These are phyloP conservation scores for Umbelopsis sp. DNA, from an alignment of 192 early-diverging fungal genomes.

Conservation along the genomic window DNA sequence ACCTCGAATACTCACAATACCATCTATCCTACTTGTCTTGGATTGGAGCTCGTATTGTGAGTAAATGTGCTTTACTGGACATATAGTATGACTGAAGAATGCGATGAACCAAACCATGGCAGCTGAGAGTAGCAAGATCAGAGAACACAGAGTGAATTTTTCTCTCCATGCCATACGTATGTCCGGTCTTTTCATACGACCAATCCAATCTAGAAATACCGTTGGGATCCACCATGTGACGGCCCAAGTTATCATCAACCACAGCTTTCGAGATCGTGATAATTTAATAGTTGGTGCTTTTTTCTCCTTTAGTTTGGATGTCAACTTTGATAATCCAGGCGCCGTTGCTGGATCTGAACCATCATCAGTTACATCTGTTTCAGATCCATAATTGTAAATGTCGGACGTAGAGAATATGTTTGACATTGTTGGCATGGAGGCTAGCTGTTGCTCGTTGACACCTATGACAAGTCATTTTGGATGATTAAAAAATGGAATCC, in stretches of 20 bases:
- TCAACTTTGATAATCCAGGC: not conserved
- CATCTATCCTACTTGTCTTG: not conserved
- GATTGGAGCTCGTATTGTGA: slow-evolving; percentile 64
- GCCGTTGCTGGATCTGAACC: not conserved
- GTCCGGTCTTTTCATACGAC: slow-evolving; percentile 75
- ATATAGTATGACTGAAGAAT: slow-evolving; percentile 69
- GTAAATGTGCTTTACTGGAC: slow-evolving; percentile 73
- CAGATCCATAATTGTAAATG: not conserved
- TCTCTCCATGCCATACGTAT: slow-evolving; percentile 96
- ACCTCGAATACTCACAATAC: slow-evolving; percentile 72
- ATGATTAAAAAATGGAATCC: no score
- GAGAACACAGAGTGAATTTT: slow-evolving; percentile 87
- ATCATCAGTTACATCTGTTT: not conserved
- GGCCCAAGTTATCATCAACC: slow-evolving; percentile 81
- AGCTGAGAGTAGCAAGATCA: slow-evolving; percentile 78
- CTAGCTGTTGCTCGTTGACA: no score
- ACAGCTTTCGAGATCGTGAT: slow-evolving; percentile 65
- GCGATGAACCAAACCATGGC: slow-evolving; percentile 88
- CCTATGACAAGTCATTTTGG: no score
- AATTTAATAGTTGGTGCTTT: slow-evolving; percentile 19
- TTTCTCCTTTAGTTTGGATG: not conserved
- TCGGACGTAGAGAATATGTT: not conserved
- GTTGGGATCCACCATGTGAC: slow-evolving; percentile 85
- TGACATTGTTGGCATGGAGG: not conserved
- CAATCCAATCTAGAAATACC: slow-evolving; percentile 54